These are phyloP conservation scores for Arthrobotrys conoides DNA, from an alignment of 2,329 filamentous ascomycete species.

Conservation along the genomic window DNA sequence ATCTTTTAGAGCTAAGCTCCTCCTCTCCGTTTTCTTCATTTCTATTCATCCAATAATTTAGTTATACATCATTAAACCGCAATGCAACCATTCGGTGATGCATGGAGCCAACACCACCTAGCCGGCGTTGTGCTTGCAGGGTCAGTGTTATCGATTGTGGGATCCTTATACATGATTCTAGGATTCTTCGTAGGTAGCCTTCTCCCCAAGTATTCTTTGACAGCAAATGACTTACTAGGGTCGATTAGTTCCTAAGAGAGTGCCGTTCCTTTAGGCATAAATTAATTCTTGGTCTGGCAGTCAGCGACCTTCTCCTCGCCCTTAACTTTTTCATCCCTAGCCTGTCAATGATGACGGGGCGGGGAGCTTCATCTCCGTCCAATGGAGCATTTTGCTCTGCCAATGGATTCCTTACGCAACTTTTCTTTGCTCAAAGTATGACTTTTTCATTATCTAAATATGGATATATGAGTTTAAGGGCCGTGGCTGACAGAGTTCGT, in stretches of 20 bases:
- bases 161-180: constrained; percentile 54
- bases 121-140: constrained; percentile 48
- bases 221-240: not conserved
- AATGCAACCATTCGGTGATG: constrained; percentile 43
- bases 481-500: not conserved
- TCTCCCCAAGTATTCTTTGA: not conserved
- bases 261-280: constrained; percentile 51
- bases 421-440: constrained; percentile 55
- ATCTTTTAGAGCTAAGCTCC: not conserved
- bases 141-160: constrained; percentile 51
- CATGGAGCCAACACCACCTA: constrained; percentile 47
- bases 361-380: constrained; percentile 8
- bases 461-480: not conserved
- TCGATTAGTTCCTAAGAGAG: constrained; percentile 30
- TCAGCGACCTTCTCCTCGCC: constrained; percentile 46
- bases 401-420: constrained; percentile 51
- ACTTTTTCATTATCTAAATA: not conserved
- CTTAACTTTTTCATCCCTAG: constrained; percentile 52
- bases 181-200: constrained; percentile 42
- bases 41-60: not conserved
- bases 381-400: constrained; percentile 39
- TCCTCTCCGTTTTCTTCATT: not conserved
- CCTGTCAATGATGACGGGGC: constrained; percentile 39
- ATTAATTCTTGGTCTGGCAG: constrained; percentile 49
- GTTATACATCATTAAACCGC: not conserved